Base-by-base conservation (phyloP, 306 rosid genomes). In the Oemleria cerasiformis region DNA sequence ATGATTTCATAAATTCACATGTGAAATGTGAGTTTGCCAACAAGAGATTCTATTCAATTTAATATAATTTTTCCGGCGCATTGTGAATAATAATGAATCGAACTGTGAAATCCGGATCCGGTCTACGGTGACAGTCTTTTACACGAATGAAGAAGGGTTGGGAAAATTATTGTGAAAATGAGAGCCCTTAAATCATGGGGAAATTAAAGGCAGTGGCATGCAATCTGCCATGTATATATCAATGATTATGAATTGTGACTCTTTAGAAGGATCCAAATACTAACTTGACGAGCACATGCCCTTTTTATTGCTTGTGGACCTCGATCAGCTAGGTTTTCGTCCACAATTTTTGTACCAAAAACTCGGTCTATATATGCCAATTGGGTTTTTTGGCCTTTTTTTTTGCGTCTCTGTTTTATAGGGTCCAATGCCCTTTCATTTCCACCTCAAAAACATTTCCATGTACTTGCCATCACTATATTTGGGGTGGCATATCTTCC, bases 211-310 rank as follows among this genome's bases (percentile, higher is more conserved):
- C 30, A 45, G 45, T 38, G 65, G 43, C 48, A 45, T 30, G 36
- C 57, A 54, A 54, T 21, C 23, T 41, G 64, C 43, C 64, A 55
- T 69, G 53, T 13, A 40, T 30, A 30, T 30, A 43, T 71, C 74
- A 57, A 57, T 71, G 66, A 71, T 58, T 30, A 70, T 57, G 36
- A 62, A 57, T 16, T 25, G 45, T 44, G 57, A 71, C 45, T n/a
- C 30, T 44, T 43, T 17, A 25, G 75, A 71, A 42, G 66, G 9
- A 71, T 71, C 66, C 64, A 59, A 59, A 59, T 6, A 57, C 75
- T 70, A 55, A 56, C 53, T 41, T 17, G 66, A 71, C 16, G 57
- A 71, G 56, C 75, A 71, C 75, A 71, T 57, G 66, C 45, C 21
- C 44, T 42, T 70, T 70, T 42, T 43, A 57, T 44, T 25, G 65